phyloP scores from a whole-genome alignment of 305 asterid genomes.

The Rubia balearica region DNA sequence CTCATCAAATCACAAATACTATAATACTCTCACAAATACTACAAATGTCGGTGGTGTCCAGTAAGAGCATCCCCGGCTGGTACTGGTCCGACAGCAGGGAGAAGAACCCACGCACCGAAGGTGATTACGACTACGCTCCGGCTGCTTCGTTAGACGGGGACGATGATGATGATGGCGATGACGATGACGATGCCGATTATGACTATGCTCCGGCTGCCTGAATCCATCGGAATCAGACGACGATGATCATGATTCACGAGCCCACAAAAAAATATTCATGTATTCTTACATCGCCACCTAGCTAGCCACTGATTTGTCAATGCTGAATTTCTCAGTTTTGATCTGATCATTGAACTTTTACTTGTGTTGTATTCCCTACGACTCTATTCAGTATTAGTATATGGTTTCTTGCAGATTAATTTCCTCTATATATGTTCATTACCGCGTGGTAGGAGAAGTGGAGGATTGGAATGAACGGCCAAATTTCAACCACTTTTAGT shows the following conservation, averaged over 20 bases:
- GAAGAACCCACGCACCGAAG: constrained; percentile 4
- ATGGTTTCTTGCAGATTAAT: no score
- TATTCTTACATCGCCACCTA: no score
- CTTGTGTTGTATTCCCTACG: no score
- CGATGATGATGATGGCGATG: no score
- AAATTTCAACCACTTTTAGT: no score
- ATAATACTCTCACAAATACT: not conserved
- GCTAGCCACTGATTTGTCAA: not conserved
- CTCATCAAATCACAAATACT: no score
- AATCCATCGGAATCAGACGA: not conserved
- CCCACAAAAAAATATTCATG: no score
- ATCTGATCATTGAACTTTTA: not conserved
- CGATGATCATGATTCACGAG: no score
- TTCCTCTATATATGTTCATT: no score
- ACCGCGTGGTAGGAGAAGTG: no score
- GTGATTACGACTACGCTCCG: constrained; percentile 18
- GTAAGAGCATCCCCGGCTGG: not conserved
- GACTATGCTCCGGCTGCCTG: constrained; percentile 16
- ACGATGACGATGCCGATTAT: constrained; percentile 4
- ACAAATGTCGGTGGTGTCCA: not conserved
- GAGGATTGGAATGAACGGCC: no score
- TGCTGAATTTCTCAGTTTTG: not conserved
- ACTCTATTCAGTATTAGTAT: no score
- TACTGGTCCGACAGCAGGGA: not conserved
- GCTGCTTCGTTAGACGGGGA: constrained; percentile 17